Evolutionary conservation across 768 basidiomycete species (phyloP).

Genomic region (Serpula lacrymans): DNA sequence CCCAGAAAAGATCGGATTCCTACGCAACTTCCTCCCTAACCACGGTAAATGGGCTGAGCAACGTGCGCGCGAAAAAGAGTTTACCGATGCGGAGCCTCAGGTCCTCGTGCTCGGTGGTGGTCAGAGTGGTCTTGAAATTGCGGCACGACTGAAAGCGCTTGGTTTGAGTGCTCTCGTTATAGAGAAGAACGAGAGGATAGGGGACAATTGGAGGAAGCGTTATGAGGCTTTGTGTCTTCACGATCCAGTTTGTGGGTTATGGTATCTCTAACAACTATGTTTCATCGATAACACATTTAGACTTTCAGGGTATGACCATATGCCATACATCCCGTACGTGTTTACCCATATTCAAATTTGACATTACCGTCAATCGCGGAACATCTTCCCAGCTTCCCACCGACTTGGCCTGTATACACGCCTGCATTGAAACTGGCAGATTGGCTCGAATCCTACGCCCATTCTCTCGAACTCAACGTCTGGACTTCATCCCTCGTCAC

Average conservation of each 20-base stretch:
- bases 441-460: slow-evolving; percentile 66
- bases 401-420: slow-evolving; percentile 55
- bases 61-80: slow-evolving; percentile 38
- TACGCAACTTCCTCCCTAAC: slow-evolving; percentile 37
- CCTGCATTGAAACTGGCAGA: slow-evolving; percentile 58
- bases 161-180: slow-evolving; percentile 36
- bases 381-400: slow-evolving; percentile 43
- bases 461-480: slow-evolving; percentile 56
- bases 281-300: background rate
- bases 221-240: slow-evolving; percentile 43
- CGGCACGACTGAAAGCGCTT: slow-evolving; percentile 41
- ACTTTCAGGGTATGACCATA: slow-evolving; percentile 42
- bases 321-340: slow-evolving; percentile 47
- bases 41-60: slow-evolving; percentile 52
- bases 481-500: slow-evolving; percentile 49
- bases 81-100: slow-evolving; percentile 42
- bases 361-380: background rate
- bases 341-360: background rate
- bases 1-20: slow-evolving; percentile 43
- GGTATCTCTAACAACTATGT: background rate
- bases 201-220: slow-evolving; percentile 41
- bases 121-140: slow-evolving; percentile 41
- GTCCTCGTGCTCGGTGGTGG: slow-evolving; percentile 50
- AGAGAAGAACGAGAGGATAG: slow-evolving; percentile 31
- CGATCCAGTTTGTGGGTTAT: slow-evolving; percentile 35